Evolutionary conservation across 768 basidiomycete genomes (phyloP).

Genomic region (Pisolithus sp.): DNA sequence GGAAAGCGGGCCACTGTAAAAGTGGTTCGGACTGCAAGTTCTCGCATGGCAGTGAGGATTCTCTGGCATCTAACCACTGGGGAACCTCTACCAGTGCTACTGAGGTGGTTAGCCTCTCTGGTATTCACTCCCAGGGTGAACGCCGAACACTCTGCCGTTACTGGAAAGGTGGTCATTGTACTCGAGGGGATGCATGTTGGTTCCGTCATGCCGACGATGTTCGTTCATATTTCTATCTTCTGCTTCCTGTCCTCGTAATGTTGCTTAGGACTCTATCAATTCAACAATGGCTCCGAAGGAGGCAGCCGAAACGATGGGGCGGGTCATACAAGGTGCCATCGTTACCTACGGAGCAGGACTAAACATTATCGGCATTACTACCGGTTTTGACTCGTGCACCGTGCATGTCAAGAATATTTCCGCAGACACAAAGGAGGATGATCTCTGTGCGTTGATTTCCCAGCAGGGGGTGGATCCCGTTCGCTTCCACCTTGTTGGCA

Average conservation of each 20-base stretch:
- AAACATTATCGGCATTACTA: conserved; percentile 36
- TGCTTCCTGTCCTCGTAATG: too few relatives aligned
- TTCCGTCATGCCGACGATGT: background rate
- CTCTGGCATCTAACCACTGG: background rate
- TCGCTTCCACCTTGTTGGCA: conserved; percentile 29
- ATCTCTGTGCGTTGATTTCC: conserved; percentile 38
- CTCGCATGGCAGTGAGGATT: background rate
- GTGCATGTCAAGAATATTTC: conserved; percentile 44
- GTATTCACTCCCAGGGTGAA: too few relatives aligned
- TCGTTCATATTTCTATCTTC: conserved; percentile 7
- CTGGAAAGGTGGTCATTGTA: background rate
- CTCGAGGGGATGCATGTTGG: background rate
- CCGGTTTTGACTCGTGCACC: conserved; percentile 48
- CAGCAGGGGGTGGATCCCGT: conserved; percentile 34
- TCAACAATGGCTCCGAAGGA: too few relatives aligned
- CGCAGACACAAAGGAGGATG: conserved; percentile 28
- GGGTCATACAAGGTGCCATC: conserved; percentile 39
- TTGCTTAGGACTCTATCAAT: too few relatives aligned
- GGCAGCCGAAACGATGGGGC: too few relatives aligned
- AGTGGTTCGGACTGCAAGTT: background rate
- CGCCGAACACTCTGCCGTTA: background rate
- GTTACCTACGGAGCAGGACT: conserved; percentile 47
- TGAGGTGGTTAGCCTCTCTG: too few relatives aligned
- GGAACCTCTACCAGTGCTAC: too few relatives aligned
- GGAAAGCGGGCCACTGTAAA: background rate